These are phyloP conservation scores for Caloboletus inedulis DNA, from an alignment of 1,284 basidiomycete genomes.

Conservation along the genomic window DNA sequence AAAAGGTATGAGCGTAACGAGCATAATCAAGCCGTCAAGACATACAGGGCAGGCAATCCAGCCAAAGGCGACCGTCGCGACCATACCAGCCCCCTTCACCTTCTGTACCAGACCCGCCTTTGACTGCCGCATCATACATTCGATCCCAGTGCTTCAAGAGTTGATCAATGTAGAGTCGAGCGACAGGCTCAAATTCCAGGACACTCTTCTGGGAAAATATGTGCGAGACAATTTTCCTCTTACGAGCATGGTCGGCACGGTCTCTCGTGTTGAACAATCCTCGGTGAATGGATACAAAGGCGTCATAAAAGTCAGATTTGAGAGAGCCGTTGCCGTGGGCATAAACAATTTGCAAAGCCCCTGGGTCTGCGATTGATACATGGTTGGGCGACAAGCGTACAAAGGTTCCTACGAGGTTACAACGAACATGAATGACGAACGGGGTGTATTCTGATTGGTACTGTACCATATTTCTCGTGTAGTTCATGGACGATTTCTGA, in stretches of 20 bases:
- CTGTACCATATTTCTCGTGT: constrained; percentile 73
- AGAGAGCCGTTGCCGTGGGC: constrained; percentile 77
- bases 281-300: constrained; percentile 68
- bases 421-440: not conserved
- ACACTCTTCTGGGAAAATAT: constrained; percentile 86
- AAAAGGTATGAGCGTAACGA: constrained; percentile 24
- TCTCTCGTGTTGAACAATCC: constrained; percentile 86
- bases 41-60: constrained; percentile 72
- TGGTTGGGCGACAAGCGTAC: constrained; percentile 90
- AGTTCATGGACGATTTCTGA: constrained; percentile 74
- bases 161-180: constrained; percentile 57
- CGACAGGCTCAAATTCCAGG: constrained; percentile 77
- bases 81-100: constrained; percentile 68
- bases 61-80: constrained; percentile 59
- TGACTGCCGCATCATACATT: constrained; percentile 56
- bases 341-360: constrained; percentile 72
- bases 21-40: not conserved
- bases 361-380: constrained; percentile 77
- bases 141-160: constrained; percentile 78
- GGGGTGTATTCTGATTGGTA: not conserved
- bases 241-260: constrained; percentile 79
- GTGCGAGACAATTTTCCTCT: constrained; percentile 86
- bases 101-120: constrained; percentile 54
- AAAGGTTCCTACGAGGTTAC: constrained; percentile 54
- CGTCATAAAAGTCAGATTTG: constrained; percentile 81